These are phyloP conservation scores for Boletus reticuloceps DNA, from an alignment of 768 basidiomycete genomes.

Conservation along the genomic window DNA sequence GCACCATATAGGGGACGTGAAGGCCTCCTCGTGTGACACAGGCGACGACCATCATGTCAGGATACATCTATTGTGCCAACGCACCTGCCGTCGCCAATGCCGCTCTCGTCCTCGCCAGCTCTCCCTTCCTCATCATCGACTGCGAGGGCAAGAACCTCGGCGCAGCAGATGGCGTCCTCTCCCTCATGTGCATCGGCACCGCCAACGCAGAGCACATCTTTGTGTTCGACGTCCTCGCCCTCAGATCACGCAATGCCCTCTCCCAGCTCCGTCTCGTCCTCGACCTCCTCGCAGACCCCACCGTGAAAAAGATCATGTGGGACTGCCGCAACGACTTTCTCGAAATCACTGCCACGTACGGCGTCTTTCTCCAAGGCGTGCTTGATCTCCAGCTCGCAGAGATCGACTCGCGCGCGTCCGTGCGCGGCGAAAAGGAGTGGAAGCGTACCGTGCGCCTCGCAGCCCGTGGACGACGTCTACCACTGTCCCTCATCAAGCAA, in stretches of 20 bases:
- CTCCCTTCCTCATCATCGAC: constrained; percentile 34
- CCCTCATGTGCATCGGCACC: constrained; percentile 36
- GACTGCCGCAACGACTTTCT: constrained; percentile 42
- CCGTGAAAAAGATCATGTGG: constrained; percentile 39
- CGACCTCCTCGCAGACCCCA: constrained; percentile 27
- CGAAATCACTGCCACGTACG: constrained; percentile 32
- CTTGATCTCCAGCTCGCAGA: constrained; percentile 44
- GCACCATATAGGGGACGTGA: constrained; percentile 1
- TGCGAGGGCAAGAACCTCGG: constrained; percentile 41
- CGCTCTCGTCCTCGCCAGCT: constrained; percentile 14
- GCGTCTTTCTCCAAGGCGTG: constrained; percentile 30
- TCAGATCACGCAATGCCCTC: constrained; percentile 15
- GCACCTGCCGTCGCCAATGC: constrained; percentile 16
- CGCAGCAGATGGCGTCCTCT: constrained; percentile 28
- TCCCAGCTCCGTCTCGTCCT: constrained; percentile 24
- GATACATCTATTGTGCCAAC: constrained; percentile 20
- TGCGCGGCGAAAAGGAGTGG: constrained; percentile 27
- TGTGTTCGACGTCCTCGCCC: constrained; percentile 36
- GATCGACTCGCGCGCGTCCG: constrained; percentile 26
- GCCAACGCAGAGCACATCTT: constrained; percentile 31
- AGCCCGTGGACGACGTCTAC: constrained; percentile 22
- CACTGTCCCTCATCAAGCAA: constrained; percentile 21
- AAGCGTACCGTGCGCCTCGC: constrained; percentile 28
- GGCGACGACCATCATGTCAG: constrained; percentile 12
- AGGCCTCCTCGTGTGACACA: constrained; percentile 8